Conservation (phyloP, 1,284 basidiomycete species). For the Lentinula novae-zelandiae region DNA sequence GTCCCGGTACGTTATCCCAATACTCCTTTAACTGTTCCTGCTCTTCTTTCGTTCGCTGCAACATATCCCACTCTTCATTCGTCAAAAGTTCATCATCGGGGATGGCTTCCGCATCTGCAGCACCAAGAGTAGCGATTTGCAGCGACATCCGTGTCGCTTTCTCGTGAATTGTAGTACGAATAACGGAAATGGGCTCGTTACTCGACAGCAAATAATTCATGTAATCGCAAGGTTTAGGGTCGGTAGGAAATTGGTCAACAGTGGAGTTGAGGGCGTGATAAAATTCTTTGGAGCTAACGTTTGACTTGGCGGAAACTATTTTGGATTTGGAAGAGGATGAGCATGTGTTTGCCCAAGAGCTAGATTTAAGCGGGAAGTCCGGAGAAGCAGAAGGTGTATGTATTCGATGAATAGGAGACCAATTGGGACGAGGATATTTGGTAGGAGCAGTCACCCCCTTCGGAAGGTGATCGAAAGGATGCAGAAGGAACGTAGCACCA, state of each 20-base stretch:
- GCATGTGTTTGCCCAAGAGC: background rate
- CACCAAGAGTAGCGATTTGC: slow-evolving; percentile 49
- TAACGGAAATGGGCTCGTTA: slow-evolving; percentile 26
- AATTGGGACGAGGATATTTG: background rate
- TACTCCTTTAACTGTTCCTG: slow-evolving; percentile 28
- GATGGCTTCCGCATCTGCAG: slow-evolving; percentile 36
- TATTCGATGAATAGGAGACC: background rate
- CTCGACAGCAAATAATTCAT: slow-evolving; percentile 50
- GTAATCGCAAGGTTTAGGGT: slow-evolving; percentile 19
- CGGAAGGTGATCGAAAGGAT: slow-evolving; percentile 23
- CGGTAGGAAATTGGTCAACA: background rate
- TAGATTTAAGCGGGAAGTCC: background rate
- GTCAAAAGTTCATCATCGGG: slow-evolving; percentile 53
- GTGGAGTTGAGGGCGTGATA: background rate
- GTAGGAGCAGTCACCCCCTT: background rate
- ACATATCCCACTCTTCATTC: slow-evolving; percentile 47
- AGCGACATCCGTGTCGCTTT: slow-evolving; percentile 61
- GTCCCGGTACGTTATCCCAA: slow-evolving; percentile 17
- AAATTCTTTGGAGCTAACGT: background rate
- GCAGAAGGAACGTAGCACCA: slow-evolving; percentile 14
- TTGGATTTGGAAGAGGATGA: background rate
- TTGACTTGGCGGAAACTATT: background rate
- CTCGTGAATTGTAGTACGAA: slow-evolving; percentile 19
- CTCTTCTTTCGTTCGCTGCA: slow-evolving; percentile 43
- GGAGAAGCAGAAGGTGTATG: background rate